Evolutionary conservation across 495 filamentous ascomycete genomes (phyloP).

Genomic region (Aspergillus affinis): DNA sequence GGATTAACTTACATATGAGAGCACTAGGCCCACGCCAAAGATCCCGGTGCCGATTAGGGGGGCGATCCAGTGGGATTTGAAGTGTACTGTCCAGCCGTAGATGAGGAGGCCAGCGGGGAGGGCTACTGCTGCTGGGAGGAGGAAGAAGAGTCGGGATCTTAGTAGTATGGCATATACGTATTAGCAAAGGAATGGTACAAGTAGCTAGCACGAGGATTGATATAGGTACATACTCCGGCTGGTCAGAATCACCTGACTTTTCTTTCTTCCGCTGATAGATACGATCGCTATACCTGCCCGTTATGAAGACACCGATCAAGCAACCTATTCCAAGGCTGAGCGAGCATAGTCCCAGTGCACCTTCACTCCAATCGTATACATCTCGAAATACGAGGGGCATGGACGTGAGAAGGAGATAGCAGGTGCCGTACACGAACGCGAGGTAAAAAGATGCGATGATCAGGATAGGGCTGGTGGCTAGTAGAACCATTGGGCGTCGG

Average conservation of each 20-base stretch:
- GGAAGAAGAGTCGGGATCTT: not conserved
- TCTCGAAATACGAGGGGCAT: not conserved
- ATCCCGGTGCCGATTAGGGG: not conserved
- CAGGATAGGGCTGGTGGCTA: not conserved
- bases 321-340: not conserved
- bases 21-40: not conserved
- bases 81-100: not conserved
- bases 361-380: not conserved
- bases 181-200: not conserved
- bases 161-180: not conserved
- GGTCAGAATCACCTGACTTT: not conserved
- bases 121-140: not conserved
- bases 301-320: not conserved
- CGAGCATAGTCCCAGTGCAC: not conserved
- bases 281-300: not conserved
- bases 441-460: not conserved
- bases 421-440: not conserved
- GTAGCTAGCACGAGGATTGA: too few species aligned
- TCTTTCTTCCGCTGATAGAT: not conserved
- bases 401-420: not conserved
- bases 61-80: not conserved
- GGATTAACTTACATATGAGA: not conserved
- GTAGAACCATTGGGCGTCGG: not conserved
- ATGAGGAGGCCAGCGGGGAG: not conserved
- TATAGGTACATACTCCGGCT: not conserved